Evolutionary conservation across 2,329 filamentous ascomycete genomes (phyloP).

Genomic region (Penicillium sp.): DNA sequence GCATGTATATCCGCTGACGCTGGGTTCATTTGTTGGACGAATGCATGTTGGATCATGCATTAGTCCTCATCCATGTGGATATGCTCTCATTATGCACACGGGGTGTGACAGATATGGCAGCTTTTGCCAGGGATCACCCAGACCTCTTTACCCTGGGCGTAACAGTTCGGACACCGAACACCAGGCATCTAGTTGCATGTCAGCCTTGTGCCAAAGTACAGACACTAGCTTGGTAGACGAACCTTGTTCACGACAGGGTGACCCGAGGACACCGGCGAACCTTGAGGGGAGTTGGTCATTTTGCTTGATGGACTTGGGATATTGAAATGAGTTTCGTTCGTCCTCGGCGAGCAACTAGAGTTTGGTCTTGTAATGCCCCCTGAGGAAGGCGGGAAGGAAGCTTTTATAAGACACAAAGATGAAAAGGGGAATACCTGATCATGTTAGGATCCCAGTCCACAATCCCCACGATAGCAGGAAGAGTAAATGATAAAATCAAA

Average conservation of each 20-base stretch:
- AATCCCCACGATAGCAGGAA: slow-evolving; percentile 3
- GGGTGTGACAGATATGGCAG: slow-evolving; percentile 40
- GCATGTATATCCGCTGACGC: no score
- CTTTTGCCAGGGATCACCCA: slow-evolving; percentile 46
- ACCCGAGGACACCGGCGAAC: slow-evolving; percentile 9
- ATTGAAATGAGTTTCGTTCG: no score
- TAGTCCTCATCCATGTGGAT: no score
- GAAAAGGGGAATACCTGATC: neutral
- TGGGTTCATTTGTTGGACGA: no score
- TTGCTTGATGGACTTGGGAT: slow-evolving; percentile 2
- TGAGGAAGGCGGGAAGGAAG: slow-evolving; percentile 4
- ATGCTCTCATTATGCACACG: slow-evolving; percentile 22
- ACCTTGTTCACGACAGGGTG: slow-evolving; percentile 15
- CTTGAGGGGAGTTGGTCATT: slow-evolving; percentile 13
- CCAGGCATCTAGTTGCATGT: slow-evolving; percentile 39
- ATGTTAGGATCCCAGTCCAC: neutral
- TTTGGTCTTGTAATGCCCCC: no score
- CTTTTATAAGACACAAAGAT: slow-evolving; percentile 6
- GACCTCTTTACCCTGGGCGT: slow-evolving; percentile 32
- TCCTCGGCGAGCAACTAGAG: no score
- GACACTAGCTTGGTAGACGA: slow-evolving; percentile 3
- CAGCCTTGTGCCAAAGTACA: neutral
- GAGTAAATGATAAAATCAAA: neutral
- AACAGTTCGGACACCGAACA: slow-evolving; percentile 39
- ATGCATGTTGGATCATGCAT: no score